A percentile compares a stretch with the other conserved stretches of the same genome.
Evolutionary conservation across 2,329 filamentous ascomycete genomes (phyloP).

Genomic region (Trichoderma sp.): DNA sequence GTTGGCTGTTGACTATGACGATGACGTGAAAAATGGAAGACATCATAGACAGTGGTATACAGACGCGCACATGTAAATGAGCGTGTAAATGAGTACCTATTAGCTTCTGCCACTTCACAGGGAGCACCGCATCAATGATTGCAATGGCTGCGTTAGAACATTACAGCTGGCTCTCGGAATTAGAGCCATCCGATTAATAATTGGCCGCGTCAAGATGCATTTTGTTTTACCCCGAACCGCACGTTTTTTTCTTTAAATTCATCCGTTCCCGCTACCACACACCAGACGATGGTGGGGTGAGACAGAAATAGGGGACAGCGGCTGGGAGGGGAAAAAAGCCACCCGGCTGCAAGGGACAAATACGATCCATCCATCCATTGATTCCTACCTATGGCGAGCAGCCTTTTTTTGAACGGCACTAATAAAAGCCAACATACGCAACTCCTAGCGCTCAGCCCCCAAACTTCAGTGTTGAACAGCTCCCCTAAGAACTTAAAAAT

Average conservation of each 20-base stretch:
- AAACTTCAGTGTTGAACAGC: not conserved
- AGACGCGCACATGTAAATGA: not conserved
- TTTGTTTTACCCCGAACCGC: not conserved
- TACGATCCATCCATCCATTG: not conserved
- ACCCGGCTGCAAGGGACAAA: not conserved
- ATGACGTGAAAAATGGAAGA: not conserved
- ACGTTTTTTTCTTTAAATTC: not conserved
- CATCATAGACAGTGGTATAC: not conserved
- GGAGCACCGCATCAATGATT: not conserved
- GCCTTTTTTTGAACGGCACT: not conserved
- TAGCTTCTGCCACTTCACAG: not conserved
- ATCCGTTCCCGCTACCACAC: not conserved
- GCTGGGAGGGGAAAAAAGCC: not conserved
- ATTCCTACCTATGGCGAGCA: not conserved
- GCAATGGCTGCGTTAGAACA: not conserved
- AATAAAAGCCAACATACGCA: not conserved
- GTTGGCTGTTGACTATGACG: not conserved
- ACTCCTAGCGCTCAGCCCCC: not conserved
- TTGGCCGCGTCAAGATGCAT: not conserved
- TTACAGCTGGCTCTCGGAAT: not conserved
- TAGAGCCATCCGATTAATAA: not conserved
- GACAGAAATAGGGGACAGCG: not conserved
- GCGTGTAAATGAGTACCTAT: not conserved
- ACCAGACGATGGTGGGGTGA: not conserved
- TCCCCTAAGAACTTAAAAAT: not conserved